These are phyloP conservation scores for Lathyrus oleraceus DNA, from an alignment of 306 rosid species.

Conservation along the genomic window DNA sequence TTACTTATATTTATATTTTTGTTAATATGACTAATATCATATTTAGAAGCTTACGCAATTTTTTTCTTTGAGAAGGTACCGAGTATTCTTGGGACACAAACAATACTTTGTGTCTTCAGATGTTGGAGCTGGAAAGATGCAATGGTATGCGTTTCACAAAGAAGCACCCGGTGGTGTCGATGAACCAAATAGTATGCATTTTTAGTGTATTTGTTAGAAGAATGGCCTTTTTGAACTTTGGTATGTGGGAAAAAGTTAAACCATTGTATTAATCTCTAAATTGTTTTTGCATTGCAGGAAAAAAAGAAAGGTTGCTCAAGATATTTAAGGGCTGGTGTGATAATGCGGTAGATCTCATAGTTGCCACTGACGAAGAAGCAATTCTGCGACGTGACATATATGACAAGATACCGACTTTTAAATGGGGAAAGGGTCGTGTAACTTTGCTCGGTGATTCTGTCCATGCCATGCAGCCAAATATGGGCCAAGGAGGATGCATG, in stretches of 20 bases:
- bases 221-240: not conserved
- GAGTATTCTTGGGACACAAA: constrained; percentile 97
- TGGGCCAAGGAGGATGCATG: constrained; percentile 99
- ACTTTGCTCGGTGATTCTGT: constrained; percentile 96
- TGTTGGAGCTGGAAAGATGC: constrained; percentile 97
- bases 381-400: constrained; percentile 95
- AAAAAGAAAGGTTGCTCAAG: constrained; percentile 75
- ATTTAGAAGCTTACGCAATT: constrained; percentile 35
- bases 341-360: constrained; percentile 74
- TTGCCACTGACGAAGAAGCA: constrained; percentile 82
- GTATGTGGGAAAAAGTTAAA: not conserved
- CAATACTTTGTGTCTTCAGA: constrained; percentile 98
- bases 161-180: constrained; percentile 86
- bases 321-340: constrained; percentile 94
- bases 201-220: constrained; percentile 29
- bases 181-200: constrained; percentile 53
- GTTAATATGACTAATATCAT: constrained; percentile 23
- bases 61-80: constrained; percentile 70
- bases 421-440: constrained; percentile 92
- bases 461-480: constrained; percentile 99
- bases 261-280: not conserved
- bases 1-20: not conserved
- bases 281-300: constrained; percentile 49
- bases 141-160: constrained; percentile 94
- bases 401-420: constrained; percentile 70